phyloP scores from a whole-genome alignment of 2,329 filamentous ascomycete genomes.

The Aspergillus sp. region DNA sequence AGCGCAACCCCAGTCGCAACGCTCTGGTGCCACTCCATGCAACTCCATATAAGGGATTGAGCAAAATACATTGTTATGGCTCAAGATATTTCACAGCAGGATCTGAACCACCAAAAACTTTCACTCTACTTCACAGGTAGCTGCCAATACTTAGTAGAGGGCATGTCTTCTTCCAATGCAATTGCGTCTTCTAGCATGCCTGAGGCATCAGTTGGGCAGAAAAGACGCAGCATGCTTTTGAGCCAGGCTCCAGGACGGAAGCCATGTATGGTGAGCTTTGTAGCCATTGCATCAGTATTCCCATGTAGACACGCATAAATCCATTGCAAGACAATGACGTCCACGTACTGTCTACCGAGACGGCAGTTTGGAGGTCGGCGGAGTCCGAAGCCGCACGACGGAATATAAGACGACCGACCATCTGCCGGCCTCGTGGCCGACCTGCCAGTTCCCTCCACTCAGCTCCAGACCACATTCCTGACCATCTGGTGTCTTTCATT shows the following conservation, averaged over 20 bases:
- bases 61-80: neutral
- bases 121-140: neutral
- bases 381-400: slow-evolving; percentile 14
- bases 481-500: neutral
- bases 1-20: neutral
- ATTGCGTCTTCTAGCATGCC: neutral
- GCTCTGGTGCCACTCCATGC: neutral
- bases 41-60: neutral
- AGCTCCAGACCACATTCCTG: slow-evolving; percentile 1
- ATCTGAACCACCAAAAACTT: neutral
- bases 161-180: neutral
- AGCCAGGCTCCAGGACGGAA: neutral
- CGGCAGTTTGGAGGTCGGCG: slow-evolving; percentile 16
- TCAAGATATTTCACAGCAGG: neutral
- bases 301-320: neutral
- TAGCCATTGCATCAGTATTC: neutral
- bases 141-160: neutral
- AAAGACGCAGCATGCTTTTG: neutral
- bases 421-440: slow-evolving; percentile 14
- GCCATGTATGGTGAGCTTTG: neutral
- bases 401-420: slow-evolving; percentile 12
- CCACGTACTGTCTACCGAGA: neutral
- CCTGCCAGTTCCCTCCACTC: slow-evolving; percentile 4
- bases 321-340: no score
- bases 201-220: neutral